Evolutionary conservation across 1,139 yeast species (phyloP), one percentile per base, ranked within the genome.

Genomic region (Sugiyamaella pinicola): DNA sequence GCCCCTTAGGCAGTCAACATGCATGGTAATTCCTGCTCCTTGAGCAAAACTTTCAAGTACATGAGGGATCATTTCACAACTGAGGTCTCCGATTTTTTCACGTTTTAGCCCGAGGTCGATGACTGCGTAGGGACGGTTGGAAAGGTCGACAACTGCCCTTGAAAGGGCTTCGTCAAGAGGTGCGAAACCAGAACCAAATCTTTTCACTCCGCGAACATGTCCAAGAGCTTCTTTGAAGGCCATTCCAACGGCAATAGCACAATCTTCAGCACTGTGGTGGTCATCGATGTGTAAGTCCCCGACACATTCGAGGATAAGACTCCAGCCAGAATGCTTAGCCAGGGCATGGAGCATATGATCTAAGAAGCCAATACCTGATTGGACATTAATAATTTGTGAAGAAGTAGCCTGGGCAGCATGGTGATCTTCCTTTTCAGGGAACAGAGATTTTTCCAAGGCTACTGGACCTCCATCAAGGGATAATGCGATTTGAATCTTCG

Each of bases 281-380:
- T 93, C 99, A 69, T 93, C 99, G 52, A 93, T 91, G 70, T 90
- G 96, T 65, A 90, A 75, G 68, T 93, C 99, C 37, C 99, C 99
- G 57, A 86, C 79, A 71, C 98, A 91, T 66, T 87, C 96, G 24
- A 93, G 80, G 31, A 87, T 76, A 57, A 93, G 70, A 18, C 96
- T 88, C 99, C 99, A 93, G 12, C 99, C 99, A 1, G 95, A 78
- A 71, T 93, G 99, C 68, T 93, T 93, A 41, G 98, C 97, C 62
- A 93, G 77, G 0, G 99, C 99, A 66, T 91, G 97, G 43, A 93
- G 76, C 99, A 93, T 93, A 70, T 93, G 99, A 73, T 93, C 99
- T 57, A 93, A 75, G 68, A 93, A 93, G 1, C 99, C 99, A 53
- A 93, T 81, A 41, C 99, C 99, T 0, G 98, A 87, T 64, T 88